Evolutionary conservation across 768 basidiomycete genomes (phyloP).

Genomic region (Clathrus columnatus): DNA sequence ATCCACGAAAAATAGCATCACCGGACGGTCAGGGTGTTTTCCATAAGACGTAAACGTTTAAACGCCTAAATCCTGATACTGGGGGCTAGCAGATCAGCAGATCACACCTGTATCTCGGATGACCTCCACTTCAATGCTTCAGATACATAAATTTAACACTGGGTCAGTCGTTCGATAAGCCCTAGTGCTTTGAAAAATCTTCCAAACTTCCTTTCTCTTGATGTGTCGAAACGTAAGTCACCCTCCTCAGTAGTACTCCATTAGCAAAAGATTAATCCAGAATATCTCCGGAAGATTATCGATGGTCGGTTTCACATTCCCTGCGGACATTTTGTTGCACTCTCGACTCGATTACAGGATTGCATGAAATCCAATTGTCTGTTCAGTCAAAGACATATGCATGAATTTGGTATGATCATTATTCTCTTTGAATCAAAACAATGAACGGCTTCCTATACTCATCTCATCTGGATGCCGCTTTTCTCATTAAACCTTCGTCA

Average conservation of each 20-base stretch:
- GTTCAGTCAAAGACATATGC: slow-evolving; percentile 59
- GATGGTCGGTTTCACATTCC: slow-evolving; percentile 7
- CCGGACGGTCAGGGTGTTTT: background rate
- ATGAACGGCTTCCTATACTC: slow-evolving; percentile 42
- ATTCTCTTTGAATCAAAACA: background rate
- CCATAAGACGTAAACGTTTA: background rate
- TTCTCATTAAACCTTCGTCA: background rate
- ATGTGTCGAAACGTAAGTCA: background rate
- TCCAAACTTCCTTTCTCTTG: background rate
- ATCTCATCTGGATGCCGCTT: slow-evolving; percentile 16
- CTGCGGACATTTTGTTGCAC: slow-evolving; percentile 65
- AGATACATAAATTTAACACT: background rate
- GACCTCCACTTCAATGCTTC: background rate
- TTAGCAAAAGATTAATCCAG: too few relatives aligned
- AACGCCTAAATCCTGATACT: too few relatives aligned
- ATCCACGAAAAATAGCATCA: too few relatives aligned
- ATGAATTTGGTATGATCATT: slow-evolving; percentile 36
- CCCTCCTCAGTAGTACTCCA: too few relatives aligned
- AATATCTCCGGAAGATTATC: background rate
- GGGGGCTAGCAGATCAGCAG: background rate
- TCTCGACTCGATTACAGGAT: slow-evolving; percentile 62
- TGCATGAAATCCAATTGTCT: slow-evolving; percentile 56
- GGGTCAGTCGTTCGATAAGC: background rate
- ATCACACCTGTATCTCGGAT: background rate
- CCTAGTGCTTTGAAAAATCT: background rate